Base-by-base conservation (phyloP, 2,329 filamentous ascomycete species). In the Colletotrichum sp. region DNA sequence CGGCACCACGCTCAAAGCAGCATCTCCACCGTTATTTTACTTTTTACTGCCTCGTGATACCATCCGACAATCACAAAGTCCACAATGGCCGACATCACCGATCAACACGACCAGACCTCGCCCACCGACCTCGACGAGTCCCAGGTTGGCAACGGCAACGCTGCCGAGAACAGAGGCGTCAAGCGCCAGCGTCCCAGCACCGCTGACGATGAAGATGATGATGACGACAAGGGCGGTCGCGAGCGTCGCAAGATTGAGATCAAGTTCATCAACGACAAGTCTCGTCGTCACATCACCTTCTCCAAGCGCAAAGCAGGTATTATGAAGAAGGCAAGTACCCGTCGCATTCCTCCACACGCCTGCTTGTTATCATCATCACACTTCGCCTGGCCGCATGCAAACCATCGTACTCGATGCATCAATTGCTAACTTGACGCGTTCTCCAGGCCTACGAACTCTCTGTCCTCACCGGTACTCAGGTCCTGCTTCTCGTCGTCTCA, bases 241-340 rank as follows among this genome's bases (percentile, higher is more conserved):
- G 97, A 99, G 92, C 94, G 97, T 84, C 93, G 97, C 89, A 99
- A 99, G 94, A 99, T 99, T 83, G 97, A 99, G 88, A 99, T 99
- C 89, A 99, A 99, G 92, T 99, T 99, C 89, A 99, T 99, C 87
- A 96, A 96, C 87, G 97, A 99, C 89, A 99, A 99, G 90, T 99
- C 96, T 88, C 96, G 97, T 88, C 95, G 97, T 78, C 97, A 99
- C 90, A 99, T 99, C 85, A 99, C 97, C 83, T 99, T 99, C 87
- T 99, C 96, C 81, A 99, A 99, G 93, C 95, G 97, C 86, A 99
- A 99, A 90, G 97, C 97, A 72, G 97, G 97, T 82, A 99, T 99
- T 87, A 99, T 99, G 97, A 99, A 99, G 92, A 99, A 99, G 96
- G 97, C 98, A 74, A 78, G 67, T 39, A 67, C 64, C 28, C 34